A percentile compares a stretch with the other conserved stretches of the same genome.
Conservation (phyloP, 331 rosid genomes). For the Acacia concinna region DNA sequence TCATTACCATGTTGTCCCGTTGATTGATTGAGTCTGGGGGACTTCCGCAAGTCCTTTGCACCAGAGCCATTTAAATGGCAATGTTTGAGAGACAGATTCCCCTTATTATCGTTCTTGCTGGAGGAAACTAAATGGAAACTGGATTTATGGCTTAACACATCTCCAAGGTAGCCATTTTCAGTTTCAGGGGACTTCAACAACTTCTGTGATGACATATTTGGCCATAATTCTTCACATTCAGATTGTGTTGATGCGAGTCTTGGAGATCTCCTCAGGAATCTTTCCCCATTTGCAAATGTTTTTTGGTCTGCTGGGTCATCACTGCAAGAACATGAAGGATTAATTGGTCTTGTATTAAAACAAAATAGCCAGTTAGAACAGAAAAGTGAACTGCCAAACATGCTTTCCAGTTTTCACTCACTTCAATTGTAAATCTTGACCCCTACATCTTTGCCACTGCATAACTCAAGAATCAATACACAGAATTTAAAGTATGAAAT, state of each 20-base stretch:
- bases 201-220: constrained; percentile 25
- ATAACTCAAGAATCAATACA: constrained; percentile 41
- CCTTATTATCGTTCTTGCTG: constrained; percentile 26
- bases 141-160: constrained; percentile 20
- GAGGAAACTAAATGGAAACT: constrained; percentile 21
- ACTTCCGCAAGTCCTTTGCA: constrained; percentile 35
- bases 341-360: constrained; percentile 26
- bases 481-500: constrained; percentile 27
- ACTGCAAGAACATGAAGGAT: constrained; percentile 44
- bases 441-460: constrained; percentile 45
- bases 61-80: not conserved
- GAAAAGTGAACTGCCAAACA: constrained; percentile 27
- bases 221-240: constrained; percentile 20
- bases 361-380: not conserved
- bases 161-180: constrained; percentile 26
- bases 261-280: constrained; percentile 39
- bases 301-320: constrained; percentile 19
- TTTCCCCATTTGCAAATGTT: constrained; percentile 22
- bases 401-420: constrained; percentile 48
- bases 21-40: constrained; percentile 30
- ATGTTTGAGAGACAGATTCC: constrained; percentile 13
- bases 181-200: constrained; percentile 28
- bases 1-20: not conserved
- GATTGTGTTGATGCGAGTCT: constrained; percentile 34
- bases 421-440: constrained; percentile 43